These are phyloP conservation scores for Calycina herbarum DNA, from an alignment of 2,329 filamentous ascomycete species.

Conservation along the genomic window DNA sequence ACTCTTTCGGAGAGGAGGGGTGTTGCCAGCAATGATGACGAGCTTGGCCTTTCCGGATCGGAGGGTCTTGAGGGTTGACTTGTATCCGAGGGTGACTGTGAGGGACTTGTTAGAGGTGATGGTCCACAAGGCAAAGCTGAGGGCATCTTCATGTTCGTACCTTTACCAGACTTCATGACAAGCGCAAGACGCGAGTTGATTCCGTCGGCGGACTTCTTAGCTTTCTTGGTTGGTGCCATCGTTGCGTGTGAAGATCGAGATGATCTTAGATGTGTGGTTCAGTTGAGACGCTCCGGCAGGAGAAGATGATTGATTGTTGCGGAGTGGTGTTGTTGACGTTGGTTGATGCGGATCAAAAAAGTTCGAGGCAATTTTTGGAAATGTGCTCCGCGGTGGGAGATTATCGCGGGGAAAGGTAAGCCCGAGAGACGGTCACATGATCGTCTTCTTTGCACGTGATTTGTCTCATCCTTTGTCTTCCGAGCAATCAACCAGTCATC, in stretches of 20 bases:
- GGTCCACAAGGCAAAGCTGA: neutral
- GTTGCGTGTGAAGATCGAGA: slow-evolving; percentile 42
- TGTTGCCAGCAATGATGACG: slow-evolving; percentile 94
- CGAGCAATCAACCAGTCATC: neutral
- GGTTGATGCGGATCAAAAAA: slow-evolving; percentile 17
- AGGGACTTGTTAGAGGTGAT: slow-evolving; percentile 13
- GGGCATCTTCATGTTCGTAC: slow-evolving; percentile 32
- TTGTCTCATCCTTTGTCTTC: neutral
- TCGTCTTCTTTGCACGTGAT: neutral
- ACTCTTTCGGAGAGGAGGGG: slow-evolving; percentile 94
- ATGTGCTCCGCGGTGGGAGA: slow-evolving; percentile 38
- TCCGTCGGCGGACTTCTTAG: slow-evolving; percentile 83
- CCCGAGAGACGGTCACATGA: no score
- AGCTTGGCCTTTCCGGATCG: slow-evolving; percentile 98
- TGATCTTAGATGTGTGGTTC: slow-evolving; percentile 30
- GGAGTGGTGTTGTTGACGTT: slow-evolving; percentile 12
- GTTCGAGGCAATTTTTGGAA: slow-evolving; percentile 60
- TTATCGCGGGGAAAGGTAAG: no score
- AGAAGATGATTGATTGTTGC: neutral
- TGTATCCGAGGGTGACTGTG: slow-evolving; percentile 83
- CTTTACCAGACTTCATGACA: slow-evolving; percentile 67
- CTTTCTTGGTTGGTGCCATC: slow-evolving; percentile 58
- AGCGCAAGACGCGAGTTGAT: slow-evolving; percentile 63
- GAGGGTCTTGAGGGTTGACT: slow-evolving; percentile 85
- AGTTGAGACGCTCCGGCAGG: slow-evolving; percentile 41